Base-by-base conservation (phyloP, 2,329 filamentous ascomycete genomes). In the Pseudogymnoascus pannorum region DNA sequence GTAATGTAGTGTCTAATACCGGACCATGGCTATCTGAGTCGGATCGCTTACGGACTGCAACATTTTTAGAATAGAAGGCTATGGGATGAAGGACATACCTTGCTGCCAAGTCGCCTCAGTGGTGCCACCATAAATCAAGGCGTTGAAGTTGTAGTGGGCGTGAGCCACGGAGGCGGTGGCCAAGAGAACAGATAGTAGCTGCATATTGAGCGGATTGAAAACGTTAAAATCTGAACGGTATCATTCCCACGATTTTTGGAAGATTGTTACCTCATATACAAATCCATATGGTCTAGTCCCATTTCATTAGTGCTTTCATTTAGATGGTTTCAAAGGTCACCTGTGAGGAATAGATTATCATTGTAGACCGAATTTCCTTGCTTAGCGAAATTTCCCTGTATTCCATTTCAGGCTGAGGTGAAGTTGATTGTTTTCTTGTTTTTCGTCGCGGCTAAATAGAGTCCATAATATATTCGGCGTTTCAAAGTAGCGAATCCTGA, bases 11-110 rank as follows among this genome's bases (percentile, higher is more conserved):
- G 22, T 62, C 54, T 48, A 18, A 18, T 20, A 61, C 62, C 22
- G 62, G 62, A 20, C 62, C 62, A 26, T 63, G 60, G 40, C 36
- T 54, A n/a, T 61, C 18, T 29, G 58, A 16, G 24, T 58, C 60
- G 12, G 60, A 54, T 42, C 60, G 22, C 58, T 59, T 44, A 26
- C 62, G 60, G 20, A 62, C 58, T 58, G 20, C 8, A 12, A 4
- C 11, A 38, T n/a, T 16, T 16, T 51, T 51, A 51, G 44, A 9
- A 51, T 12, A 11, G 14, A 51, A 16, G 44, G 44, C 2, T 18
- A 29, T 16, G 24, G 44, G 44, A 12, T 29, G 18, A 29, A 54
- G 7, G 14, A 4, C 44, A 54, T 31, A 54, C 44, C 44, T 31
- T 54, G 44, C 18, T 54, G 14, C 44, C 44, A 54, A 12, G 44